A percentile compares a stretch with the other conserved stretches of the same genome.
Evolutionary conservation across 1,284 basidiomycete species (phyloP).

Genomic region (Moniliophthora roreri): DNA sequence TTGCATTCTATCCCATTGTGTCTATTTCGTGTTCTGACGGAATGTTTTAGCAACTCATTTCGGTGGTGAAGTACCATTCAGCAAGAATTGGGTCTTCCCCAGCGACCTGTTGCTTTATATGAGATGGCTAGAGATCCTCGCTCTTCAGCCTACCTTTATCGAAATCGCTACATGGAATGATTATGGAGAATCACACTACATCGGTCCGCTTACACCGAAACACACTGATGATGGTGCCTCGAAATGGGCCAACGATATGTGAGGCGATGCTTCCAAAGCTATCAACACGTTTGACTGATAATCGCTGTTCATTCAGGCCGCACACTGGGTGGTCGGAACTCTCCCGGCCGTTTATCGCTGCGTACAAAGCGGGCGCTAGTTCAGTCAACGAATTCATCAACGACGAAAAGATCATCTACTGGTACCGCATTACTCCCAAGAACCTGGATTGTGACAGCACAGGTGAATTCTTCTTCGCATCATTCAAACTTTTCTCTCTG

Average conservation of each 20-base stretch:
- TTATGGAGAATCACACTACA: slow-evolving; percentile 24
- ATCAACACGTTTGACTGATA: too few relatives aligned
- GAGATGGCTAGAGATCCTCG: slow-evolving; percentile 29
- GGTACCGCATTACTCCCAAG: slow-evolving; percentile 23
- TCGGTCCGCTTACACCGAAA: slow-evolving; percentile 20
- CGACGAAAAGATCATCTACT: slow-evolving; percentile 23
- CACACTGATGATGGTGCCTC: slow-evolving; percentile 24
- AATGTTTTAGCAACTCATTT: slow-evolving; percentile 32
- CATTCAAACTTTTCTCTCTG: too few relatives aligned
- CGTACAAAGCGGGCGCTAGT: slow-evolving; percentile 23
- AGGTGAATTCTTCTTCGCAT: too few relatives aligned
- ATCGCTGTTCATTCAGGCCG: slow-evolving; percentile 13
- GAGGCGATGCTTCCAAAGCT: neutral
- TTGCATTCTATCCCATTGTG: neutral
- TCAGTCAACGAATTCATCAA: slow-evolving; percentile 19
- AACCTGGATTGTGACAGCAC: slow-evolving; percentile 22
- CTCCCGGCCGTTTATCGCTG: slow-evolving; percentile 25
- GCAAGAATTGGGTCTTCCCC: slow-evolving; percentile 34
- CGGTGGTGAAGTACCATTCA: slow-evolving; percentile 23
- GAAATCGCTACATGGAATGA: slow-evolving; percentile 37
- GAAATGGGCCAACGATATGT: slow-evolving; percentile 8
- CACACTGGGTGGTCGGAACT: slow-evolving; percentile 24
- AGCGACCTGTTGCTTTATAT: slow-evolving; percentile 31
- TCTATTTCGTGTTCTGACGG: neutral
- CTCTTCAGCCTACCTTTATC: slow-evolving; percentile 35